Percentiles rank a stretch among this genome's conserved stretches.
These are phyloP conservation scores for Dryas integrifolia DNA, from an alignment of 331 rosid genomes.

Conservation along the genomic window DNA sequence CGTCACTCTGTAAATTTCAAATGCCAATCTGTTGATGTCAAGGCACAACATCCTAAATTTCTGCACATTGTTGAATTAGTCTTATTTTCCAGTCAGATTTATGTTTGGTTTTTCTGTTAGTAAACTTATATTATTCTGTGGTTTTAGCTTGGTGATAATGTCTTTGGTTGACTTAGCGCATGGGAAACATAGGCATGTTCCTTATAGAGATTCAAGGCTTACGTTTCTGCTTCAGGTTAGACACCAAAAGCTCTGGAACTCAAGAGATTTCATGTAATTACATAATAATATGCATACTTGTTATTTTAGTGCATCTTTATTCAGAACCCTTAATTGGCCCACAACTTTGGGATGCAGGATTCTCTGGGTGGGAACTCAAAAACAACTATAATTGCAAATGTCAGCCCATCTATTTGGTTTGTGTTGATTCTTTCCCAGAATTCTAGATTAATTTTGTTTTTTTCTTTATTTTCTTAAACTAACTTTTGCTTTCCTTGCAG, in stretches of 20 bases:
- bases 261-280: background rate
- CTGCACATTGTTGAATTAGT: background rate
- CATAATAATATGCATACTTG: background rate
- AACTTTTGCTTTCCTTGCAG: constrained; percentile 47
- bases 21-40: background rate
- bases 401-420: constrained; percentile 93
- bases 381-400: constrained; percentile 88
- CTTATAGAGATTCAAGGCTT: constrained; percentile 96
- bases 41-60: background rate
- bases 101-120: constrained; percentile 9
- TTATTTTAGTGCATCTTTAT: background rate
- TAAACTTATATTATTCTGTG: constrained; percentile 29
- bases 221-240: constrained; percentile 98
- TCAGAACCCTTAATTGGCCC: background rate
- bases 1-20: background rate
- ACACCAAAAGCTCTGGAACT: constrained; percentile 26
- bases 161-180: constrained; percentile 88
- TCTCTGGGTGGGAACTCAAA: constrained; percentile 98
- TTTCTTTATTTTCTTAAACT: constrained; percentile 9
- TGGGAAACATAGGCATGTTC: constrained; percentile 96
- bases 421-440: constrained; percentile 35
- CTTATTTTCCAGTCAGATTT: background rate
- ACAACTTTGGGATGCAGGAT: constrained; percentile 58
- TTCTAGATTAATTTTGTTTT: constrained; percentile 11
- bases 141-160: constrained; percentile 87